Evolutionary conservation across 1,284 basidiomycete genomes (phyloP), one percentile per base, ranked within the genome.

Genomic region (Pyrrhoderma noxium): DNA sequence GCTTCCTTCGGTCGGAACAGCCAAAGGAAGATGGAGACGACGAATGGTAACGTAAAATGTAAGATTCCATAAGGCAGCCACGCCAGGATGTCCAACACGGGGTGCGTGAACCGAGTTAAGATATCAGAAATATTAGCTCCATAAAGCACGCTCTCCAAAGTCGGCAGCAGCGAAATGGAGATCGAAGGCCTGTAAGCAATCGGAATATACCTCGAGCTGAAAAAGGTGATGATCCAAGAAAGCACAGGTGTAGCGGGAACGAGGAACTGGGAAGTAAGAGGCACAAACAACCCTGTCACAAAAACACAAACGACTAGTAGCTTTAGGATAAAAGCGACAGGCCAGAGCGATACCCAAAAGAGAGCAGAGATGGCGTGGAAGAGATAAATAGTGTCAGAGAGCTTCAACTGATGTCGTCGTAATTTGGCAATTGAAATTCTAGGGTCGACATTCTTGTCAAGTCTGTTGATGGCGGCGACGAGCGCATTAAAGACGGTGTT

Each of bases 81-180:
- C 0, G 94, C 94, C 49, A 96, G 64, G 56, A 99, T 78, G 65
- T 99, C 95, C 47, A 99, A 80, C 21, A 92, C 60, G 2, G 93
- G 90, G 62, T 96, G 89, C 2, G 94, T 97, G 68, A 85, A 93
- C 16, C 93, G 80, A 2, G 94, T 98, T 56, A 98, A 82, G 63
- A 98, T 87, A 67, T 97, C 93, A 34, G 90, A 93, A 56, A 98
- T 94, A 70, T 97, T 98, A 47, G 93, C 94, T 8, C 95, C 95
- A 65, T 96, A 98, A 25, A 96, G 75, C 27, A 96, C 91, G 8
- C 88, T 85, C 66, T 99, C 95, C 51, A 98, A 79, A 0, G 94
- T 95, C 0, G 95, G 95, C 2, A 98, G 80, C 22, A 98, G 77
- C 8, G 89, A 86, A 51, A 99, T 94, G 60, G 90, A 94, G 49